Evolutionary conservation across 1,284 basidiomycete genomes (phyloP), one percentile per base, ranked within the genome.

Genomic region (Tausonia pullulans): DNA sequence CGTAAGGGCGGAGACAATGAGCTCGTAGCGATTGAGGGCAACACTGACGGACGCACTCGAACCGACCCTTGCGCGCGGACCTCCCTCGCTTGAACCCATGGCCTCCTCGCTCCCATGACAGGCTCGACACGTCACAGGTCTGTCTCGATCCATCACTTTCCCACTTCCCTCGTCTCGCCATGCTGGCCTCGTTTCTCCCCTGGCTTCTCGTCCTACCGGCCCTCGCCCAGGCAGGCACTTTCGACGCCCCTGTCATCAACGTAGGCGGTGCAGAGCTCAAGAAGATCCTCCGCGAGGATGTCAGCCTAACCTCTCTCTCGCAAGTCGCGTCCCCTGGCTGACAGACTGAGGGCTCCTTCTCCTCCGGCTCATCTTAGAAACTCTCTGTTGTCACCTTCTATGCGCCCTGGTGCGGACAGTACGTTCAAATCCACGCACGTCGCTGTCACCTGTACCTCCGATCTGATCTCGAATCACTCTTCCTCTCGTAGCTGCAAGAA

Each of bases 401-500:
- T 49, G 65, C 65, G 8, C 61, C 61, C 57, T 66, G 65, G 65
- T 66, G 61, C 43, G 65, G 56, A 55, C 54, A 52, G 45, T 57
- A 8, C 14, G 58, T 52, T 51, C 16, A 58, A 4, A 58, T 5
- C n/a, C 44, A 40, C n/a, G 10, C 44, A 14, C 5, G 11, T 27
- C 27, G 14, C 3, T n/a, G 14, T 40, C 5, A 6, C 61, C 27
- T 10, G 16, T 14, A 9, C 3, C n/a, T 13, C 41, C 44, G 8
- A 27, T 48, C 61, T 62, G 11, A 55, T 16, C 45, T 9, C 14
- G 39, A n/a, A 43, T n/a, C 5, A 14, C 46, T 5, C 27, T 58
- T 44, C 10, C 43, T 76, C 75, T 63, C 74, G 75, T 83, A 90
- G 96, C 74, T 97, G 94, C 75, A 84, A 94, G 79, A 80, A 79